Evolutionary conservation across 2,329 filamentous ascomycete species (phyloP).

Genomic region (Daldinia sp.): DNA sequence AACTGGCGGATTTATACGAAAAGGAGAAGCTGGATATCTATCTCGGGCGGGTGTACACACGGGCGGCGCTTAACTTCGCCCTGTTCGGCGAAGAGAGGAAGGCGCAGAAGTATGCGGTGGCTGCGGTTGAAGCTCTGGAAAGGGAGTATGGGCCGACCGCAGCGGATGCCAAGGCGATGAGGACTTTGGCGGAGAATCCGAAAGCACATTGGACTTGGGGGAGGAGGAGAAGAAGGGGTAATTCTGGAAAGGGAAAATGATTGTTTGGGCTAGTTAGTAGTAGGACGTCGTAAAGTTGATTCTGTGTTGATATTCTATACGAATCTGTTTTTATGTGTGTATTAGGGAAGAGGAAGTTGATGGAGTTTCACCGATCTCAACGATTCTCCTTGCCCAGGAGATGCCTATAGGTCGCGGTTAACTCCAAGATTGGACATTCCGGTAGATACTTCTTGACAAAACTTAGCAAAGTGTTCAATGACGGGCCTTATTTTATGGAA

Average conservation of each 20-base stretch:
- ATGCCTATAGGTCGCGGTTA: no score
- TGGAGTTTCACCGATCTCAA: no score
- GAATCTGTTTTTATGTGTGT: no score
- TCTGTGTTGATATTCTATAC: no score
- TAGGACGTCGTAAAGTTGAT: no score
- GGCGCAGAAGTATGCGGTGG: slow-evolving; percentile 45
- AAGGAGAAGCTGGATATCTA: slow-evolving; percentile 47
- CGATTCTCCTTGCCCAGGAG: no score
- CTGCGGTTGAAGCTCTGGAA: slow-evolving; percentile 46
- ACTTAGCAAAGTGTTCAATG: no score
- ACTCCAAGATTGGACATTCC: no score
- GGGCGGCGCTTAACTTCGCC: slow-evolving; percentile 51
- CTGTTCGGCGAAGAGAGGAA: slow-evolving; percentile 48
- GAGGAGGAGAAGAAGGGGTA: slow-evolving; percentile 21
- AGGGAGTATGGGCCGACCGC: slow-evolving; percentile 46
- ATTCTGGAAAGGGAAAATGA: neutral
- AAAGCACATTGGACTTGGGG: slow-evolving; percentile 48
- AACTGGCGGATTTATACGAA: slow-evolving; percentile 50
- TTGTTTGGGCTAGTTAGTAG: neutral
- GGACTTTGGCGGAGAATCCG: slow-evolving; percentile 45
- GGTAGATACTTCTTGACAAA: no score
- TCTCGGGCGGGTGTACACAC: slow-evolving; percentile 48
- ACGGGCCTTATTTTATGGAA: no score
- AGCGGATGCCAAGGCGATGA: slow-evolving; percentile 46
- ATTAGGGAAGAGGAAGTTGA: no score